Evolutionary conservation across 73 alveolate genomes (phyloP).

Genomic region (Tetrahymena borealis): DNA sequence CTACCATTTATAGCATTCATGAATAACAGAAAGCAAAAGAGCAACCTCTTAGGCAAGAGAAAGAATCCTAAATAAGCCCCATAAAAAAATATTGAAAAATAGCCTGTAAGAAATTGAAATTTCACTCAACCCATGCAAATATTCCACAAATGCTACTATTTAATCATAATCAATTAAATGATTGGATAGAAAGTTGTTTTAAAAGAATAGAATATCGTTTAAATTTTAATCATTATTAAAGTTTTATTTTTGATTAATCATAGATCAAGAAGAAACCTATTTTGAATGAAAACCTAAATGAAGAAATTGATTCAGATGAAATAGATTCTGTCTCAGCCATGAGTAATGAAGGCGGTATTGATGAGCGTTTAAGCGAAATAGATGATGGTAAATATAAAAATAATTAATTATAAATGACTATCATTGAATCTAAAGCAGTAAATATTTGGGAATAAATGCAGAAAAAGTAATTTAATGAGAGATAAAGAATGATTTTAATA

Average conservation of each 20-base stretch:
- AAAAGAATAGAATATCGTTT: too few species aligned
- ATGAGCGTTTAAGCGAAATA: neutral
- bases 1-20: neutral
- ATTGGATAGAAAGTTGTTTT: neutral
- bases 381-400: conserved; percentile 1
- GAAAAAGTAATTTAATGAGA: too few species aligned
- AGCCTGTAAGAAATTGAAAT: neutral
- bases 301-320: neutral
- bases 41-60: neutral
- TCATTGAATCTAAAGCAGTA: too few species aligned
- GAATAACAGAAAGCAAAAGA: neutral
- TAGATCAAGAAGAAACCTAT: neutral
- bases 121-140: too few species aligned
- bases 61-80: neutral
- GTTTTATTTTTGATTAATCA: neutral
- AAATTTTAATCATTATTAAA: neutral
- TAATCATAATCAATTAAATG: neutral
- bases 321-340: neutral
- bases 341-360: neutral
- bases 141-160: too few species aligned
- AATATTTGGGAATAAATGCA: too few species aligned
- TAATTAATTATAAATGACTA: too few species aligned
- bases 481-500: too few species aligned
- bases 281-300: neutral
- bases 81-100: neutral